Evolutionary conservation across 495 filamentous ascomycete species (phyloP).

Genomic region (Hypoxylon lenormandii): DNA sequence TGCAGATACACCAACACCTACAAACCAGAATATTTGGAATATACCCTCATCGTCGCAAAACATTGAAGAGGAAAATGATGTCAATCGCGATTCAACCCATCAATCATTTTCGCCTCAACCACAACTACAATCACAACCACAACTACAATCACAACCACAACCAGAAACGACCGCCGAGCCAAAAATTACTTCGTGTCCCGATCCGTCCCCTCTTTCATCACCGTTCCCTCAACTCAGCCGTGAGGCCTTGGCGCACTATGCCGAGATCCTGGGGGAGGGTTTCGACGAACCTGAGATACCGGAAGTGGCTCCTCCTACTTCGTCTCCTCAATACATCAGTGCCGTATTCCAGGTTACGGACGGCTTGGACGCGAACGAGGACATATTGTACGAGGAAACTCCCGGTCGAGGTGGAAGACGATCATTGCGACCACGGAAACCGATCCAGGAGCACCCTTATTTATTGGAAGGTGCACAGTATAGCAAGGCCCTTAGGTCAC

Average conservation of each 20-base stretch:
- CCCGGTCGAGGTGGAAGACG: conserved; percentile 48
- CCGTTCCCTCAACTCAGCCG: conserved; percentile 18
- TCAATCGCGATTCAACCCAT: conserved; percentile 8
- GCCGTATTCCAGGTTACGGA: conserved; percentile 27
- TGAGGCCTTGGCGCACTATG: neutral
- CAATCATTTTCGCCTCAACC: conserved; percentile 6
- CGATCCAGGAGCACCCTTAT: conserved; percentile 82
- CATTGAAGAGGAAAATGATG: conserved; percentile 16
- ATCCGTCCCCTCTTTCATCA: conserved; percentile 38
- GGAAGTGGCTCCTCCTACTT: conserved; percentile 5
- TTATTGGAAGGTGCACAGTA: conserved; percentile 75
- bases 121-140: neutral
- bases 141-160: neutral
- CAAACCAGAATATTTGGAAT: conserved; percentile 41
- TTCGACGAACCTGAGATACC: conserved; percentile 5
- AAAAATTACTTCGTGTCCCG: conserved; percentile 8
- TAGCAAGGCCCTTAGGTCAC: conserved; percentile 67
- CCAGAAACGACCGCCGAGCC: conserved; percentile 5
- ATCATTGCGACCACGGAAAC: conserved; percentile 74
- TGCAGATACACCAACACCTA: neutral
- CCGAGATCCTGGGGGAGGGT: neutral
- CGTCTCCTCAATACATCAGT: conserved; percentile 12
- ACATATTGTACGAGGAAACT: conserved; percentile 8
- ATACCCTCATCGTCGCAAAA: conserved; percentile 43
- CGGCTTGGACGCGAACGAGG: conserved; percentile 26